These are phyloP conservation scores for Haematococcus lacustris DNA, from an alignment of 139 green algal species.

Conservation along the genomic window DNA sequence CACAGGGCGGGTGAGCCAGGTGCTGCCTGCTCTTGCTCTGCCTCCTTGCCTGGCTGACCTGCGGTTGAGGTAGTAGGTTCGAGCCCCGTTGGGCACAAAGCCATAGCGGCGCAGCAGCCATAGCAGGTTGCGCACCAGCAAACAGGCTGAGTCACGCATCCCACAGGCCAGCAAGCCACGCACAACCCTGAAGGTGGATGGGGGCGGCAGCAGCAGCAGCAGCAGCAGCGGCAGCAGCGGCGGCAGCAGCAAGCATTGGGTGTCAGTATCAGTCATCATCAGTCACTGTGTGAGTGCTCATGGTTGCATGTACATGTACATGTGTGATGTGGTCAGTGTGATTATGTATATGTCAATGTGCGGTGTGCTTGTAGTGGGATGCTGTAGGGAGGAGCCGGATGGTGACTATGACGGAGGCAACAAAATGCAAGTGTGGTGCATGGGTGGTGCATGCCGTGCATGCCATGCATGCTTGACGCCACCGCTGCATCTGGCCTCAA, in stretches of 20 bases:
- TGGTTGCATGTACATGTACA: neutral
- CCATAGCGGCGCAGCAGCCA: slow-evolving; percentile 53
- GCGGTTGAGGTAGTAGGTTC: slow-evolving; percentile 90
- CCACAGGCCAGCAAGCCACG: slow-evolving; percentile 70
- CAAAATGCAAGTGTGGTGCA: too few relatives aligned
- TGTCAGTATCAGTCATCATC: neutral
- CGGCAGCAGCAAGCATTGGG: neutral
- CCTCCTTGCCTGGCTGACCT: slow-evolving; percentile 22
- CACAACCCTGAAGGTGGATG: slow-evolving; percentile 74
- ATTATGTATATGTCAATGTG: neutral
- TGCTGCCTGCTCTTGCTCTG: neutral
- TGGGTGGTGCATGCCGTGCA: neutral
- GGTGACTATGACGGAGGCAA: neutral
- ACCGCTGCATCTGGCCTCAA: neutral
- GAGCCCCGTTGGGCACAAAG: slow-evolving; percentile 85
- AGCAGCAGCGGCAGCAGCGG: too few relatives aligned
- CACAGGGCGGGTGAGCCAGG: neutral
- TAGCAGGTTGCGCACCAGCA: slow-evolving; percentile 70
- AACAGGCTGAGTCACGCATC: slow-evolving; percentile 51
- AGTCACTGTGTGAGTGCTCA: neutral
- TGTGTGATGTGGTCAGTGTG: neutral
- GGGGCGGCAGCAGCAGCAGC: neutral
- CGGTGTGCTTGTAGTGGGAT: too few relatives aligned
- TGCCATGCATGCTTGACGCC: neutral
- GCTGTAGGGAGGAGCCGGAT: neutral